These are phyloP conservation scores for Batrachochytrium dendrobatidis DNA, from an alignment of 371 early-diverging fungal species.

Conservation along the genomic window DNA sequence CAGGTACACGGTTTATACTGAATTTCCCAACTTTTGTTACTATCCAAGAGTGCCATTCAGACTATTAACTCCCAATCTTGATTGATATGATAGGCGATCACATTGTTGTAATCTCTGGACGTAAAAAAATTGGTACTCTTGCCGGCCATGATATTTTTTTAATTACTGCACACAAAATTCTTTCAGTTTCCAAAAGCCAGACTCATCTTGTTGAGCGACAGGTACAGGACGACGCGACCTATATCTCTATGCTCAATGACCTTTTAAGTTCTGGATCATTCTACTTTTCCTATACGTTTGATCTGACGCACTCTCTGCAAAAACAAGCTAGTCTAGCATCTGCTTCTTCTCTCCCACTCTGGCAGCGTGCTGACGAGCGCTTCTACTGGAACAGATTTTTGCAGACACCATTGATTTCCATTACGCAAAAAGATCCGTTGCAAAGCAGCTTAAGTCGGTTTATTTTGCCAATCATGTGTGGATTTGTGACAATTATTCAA, in stretches of 20 bases:
- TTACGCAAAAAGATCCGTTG: constrained; percentile 4
- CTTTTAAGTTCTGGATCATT: constrained; percentile 63
- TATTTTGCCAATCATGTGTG: constrained; percentile 85
- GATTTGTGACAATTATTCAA: constrained; percentile 56
- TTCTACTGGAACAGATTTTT: constrained; percentile 87
- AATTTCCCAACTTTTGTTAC: background rate
- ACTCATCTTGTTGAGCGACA: constrained; percentile 44
- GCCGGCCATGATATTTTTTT: constrained; percentile 62
- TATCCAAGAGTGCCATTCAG: background rate
- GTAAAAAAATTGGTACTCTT: constrained; percentile 55
- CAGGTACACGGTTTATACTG: constrained; percentile 40
- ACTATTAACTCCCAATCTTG: background rate
- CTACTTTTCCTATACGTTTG: constrained; percentile 80
- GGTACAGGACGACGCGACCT: constrained; percentile 66
- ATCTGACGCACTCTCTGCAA: constrained; percentile 79
- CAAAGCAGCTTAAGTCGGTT: constrained; percentile 36
- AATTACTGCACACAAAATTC: constrained; percentile 61
- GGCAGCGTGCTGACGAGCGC: constrained; percentile 64
- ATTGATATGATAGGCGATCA: constrained; percentile 59
- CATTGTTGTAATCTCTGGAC: constrained; percentile 75
- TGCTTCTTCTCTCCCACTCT: constrained; percentile 12
- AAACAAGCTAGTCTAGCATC: constrained; percentile 38
- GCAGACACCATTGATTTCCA: constrained; percentile 19
- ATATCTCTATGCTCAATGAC: constrained; percentile 59
- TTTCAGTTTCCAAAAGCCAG: constrained; percentile 55